Evolutionary conservation across 306 rosid species (phyloP).

Genomic region (Cucurbita maxima): DNA sequence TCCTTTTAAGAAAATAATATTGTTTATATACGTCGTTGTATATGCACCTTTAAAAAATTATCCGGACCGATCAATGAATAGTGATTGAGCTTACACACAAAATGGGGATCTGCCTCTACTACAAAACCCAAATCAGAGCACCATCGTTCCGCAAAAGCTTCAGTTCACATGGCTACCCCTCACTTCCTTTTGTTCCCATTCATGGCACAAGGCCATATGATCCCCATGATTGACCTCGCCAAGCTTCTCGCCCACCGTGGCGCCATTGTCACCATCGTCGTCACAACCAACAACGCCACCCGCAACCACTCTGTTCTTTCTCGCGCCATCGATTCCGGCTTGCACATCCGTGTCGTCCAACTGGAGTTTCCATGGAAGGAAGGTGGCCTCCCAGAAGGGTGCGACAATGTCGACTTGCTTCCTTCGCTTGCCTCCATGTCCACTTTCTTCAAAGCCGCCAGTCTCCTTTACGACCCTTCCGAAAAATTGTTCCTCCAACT

Average conservation of each 20-base stretch:
- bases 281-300: conserved; percentile 16
- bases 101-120: too few relatives aligned
- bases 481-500: conserved; percentile 20
- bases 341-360: not conserved
- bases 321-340: conserved; percentile 10
- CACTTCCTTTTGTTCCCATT: conserved; percentile 18
- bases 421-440: not conserved
- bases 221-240: conserved; percentile 29
- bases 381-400: not conserved
- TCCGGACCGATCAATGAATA: too few relatives aligned
- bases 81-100: too few relatives aligned
- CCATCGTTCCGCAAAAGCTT: too few relatives aligned
- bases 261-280: conserved; percentile 14
- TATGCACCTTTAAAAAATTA: too few relatives aligned
- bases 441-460: not conserved
- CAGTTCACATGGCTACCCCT: not conserved
- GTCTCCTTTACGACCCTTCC: conserved; percentile 19
- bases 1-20: too few relatives aligned
- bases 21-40: too few relatives aligned
- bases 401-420: not conserved
- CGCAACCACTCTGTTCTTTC: conserved; percentile 10
- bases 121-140: too few relatives aligned
- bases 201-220: conserved; percentile 37
- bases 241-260: conserved; percentile 19
- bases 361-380: not conserved